A percentile compares a stretch with the other conserved stretches of the same genome.
Conservation (phyloP, 2,329 filamentous ascomycete species). For the Talaromyces sp. region DNA sequence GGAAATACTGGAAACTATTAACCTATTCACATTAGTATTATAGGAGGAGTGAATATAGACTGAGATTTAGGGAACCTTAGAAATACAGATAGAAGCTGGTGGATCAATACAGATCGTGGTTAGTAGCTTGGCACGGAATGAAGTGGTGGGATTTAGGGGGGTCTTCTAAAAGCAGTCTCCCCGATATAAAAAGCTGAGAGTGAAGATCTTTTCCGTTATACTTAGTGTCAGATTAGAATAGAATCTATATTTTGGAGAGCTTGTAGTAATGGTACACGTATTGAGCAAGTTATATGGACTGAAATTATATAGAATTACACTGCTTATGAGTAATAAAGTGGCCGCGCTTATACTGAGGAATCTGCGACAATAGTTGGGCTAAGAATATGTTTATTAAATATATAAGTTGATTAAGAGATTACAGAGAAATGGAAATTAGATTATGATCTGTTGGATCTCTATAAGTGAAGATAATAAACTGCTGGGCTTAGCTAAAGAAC, state of each 20-base stretch:
- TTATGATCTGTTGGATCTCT: slow-evolving; percentile 16
- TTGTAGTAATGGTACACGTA: slow-evolving; percentile 18
- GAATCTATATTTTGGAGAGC: slow-evolving; percentile 18
- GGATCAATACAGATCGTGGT: slow-evolving; percentile 4
- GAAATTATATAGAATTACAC: slow-evolving; percentile 16
- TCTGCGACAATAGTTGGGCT: slow-evolving; percentile 16
- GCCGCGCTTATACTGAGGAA: slow-evolving; percentile 18
- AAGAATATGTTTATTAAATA: slow-evolving; percentile 16
- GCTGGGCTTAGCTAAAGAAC: slow-evolving; percentile 16
- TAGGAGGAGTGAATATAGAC: too few species aligned
- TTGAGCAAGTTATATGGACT: slow-evolving; percentile 14
- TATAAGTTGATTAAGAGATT: slow-evolving; percentile 19
- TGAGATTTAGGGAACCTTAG: too few species aligned
- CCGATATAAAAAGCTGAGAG: slow-evolving; percentile 15
- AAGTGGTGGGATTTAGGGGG: slow-evolving; percentile 15
- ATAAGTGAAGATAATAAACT: slow-evolving; percentile 14
- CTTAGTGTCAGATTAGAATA: slow-evolving; percentile 17
- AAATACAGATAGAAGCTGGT: too few species aligned
- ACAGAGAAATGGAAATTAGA: slow-evolving; percentile 15
- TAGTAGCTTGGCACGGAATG: slow-evolving; percentile 18
- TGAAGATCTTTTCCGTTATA: slow-evolving; percentile 13
- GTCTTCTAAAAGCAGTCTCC: slow-evolving; percentile 26
- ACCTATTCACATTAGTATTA: slow-evolving; percentile 1
- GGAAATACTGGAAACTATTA: slow-evolving; percentile 7
- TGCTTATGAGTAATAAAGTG: slow-evolving; percentile 19